Evolutionary conservation across 768 basidiomycete species (phyloP), one percentile per base, ranked within the genome.

Genomic region (Rhizopogon sp.): DNA sequence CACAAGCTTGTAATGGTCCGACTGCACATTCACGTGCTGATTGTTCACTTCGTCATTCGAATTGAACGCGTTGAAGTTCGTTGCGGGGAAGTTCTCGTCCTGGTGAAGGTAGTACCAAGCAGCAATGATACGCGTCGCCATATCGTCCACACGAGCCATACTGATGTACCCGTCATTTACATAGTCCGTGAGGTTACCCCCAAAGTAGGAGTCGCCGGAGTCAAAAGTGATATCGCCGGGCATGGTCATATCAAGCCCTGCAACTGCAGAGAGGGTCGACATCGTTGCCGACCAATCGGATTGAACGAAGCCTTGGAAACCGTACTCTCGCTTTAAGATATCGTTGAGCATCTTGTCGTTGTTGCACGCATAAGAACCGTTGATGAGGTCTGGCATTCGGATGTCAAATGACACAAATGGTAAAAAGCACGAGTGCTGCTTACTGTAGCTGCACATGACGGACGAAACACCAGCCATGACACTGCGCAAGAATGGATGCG

Each of bases 61-160:
- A 17, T 66, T 53, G 74, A 85, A 86, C 2, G 83, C 80, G 63
- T 91, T 81, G 67, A 93, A 93, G 74, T 84, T 90, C 59, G 80
- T 77, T 11, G 64, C 56, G 0, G 92, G 90, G 69, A 79, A 94
- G 11, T 71, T 68, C 6, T 75, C 64, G 13, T 72, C 68, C 70
- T 91, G 88, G 37, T 75, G 73, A 43, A 87, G 75, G 51, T 80
- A 70, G 62, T 85, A 90, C 80, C 83, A 93, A 0, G 76, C 71
- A 3, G 89, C 86, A 25, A 93, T 65, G 61, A 93, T 86, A 31
- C 91, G 84, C 8, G 80, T 84, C 4, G 87, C 90, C 88, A 93
- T 92, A 64, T 94, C 91, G 53, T 86, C 83, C 5, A 89, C 69
- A 5, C 89, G 81, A 3, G 75, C 64, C 58, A 77, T 74, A 0